Conservation (phyloP, 495 filamentous ascomycete species). For the Penicillium herquei region DNA sequence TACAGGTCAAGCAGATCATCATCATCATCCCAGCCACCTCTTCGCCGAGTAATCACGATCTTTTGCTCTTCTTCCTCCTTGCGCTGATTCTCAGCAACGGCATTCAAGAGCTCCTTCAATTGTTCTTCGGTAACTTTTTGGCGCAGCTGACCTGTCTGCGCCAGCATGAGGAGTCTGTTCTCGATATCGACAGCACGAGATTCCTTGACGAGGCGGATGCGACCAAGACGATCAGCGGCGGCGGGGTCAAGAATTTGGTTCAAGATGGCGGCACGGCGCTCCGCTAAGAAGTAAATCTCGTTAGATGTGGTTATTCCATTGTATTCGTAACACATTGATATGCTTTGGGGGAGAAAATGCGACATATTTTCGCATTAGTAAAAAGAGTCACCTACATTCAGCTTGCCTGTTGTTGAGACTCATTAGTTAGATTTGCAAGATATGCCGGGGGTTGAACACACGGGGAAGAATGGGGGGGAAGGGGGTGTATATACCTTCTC, state of each 20-base stretch:
- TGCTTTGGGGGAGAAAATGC: background rate
- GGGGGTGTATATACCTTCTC: conserved; percentile 46
- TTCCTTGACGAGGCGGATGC: conserved; percentile 95
- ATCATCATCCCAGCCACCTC: conserved; percentile 83
- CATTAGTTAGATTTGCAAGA: background rate
- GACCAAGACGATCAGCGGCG: conserved; percentile 86
- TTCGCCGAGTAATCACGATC: conserved; percentile 80
- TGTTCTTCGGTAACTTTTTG: conserved; percentile 89
- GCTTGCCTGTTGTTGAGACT: conserved; percentile 50
- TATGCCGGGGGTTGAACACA: no score
- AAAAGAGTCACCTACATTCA: conserved; percentile 52
- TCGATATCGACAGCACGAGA: conserved; percentile 86
- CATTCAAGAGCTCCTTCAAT: conserved; percentile 84
- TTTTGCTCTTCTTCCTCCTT: conserved; percentile 64
- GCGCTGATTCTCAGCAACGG: conserved; percentile 69
- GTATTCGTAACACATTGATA: background rate
- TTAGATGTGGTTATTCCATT: background rate
- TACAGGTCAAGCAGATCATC: conserved; percentile 73
- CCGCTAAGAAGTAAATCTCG: conserved; percentile 20
- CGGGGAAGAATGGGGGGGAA: no score
- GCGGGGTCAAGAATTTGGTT: conserved; percentile 91
- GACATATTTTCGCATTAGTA: background rate
- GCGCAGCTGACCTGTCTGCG: conserved; percentile 80
- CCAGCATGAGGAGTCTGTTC: conserved; percentile 88
- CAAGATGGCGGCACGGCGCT: conserved; percentile 69